Evolutionary conservation across 352 stramenopile species (phyloP).

Genomic region (Globisporangium acanthophoron): DNA sequence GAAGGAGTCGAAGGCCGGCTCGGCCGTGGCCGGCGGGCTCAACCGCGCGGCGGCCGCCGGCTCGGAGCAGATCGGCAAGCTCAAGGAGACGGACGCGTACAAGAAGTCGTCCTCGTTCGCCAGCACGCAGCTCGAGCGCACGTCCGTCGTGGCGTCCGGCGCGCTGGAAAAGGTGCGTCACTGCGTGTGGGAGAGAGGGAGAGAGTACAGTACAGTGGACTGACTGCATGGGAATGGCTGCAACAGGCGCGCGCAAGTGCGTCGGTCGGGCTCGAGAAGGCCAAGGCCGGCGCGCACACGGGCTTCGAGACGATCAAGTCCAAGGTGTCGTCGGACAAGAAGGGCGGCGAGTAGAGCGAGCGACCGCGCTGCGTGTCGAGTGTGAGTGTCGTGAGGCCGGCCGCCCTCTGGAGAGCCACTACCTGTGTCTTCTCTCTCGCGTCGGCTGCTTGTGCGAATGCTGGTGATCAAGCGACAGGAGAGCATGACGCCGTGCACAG

Average conservation of each 20-base stretch:
- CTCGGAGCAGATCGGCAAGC: constrained; percentile 72
- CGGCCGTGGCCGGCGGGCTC: constrained; percentile 55
- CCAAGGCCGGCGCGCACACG: constrained; percentile 64
- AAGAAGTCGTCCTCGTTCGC: constrained; percentile 73
- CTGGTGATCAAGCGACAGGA: no score
- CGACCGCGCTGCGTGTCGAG: background rate
- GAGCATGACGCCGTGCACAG: no score
- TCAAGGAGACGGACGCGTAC: constrained; percentile 82
- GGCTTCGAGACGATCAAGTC: constrained; percentile 76
- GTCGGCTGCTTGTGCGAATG: no score
- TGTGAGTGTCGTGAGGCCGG: background rate
- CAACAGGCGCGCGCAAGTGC: constrained; percentile 54
- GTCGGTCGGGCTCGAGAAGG: constrained; percentile 64
- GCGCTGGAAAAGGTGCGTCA: constrained; percentile 57
- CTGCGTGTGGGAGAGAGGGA: background rate
- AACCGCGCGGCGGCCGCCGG: constrained; percentile 53
- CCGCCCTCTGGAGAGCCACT: background rate
- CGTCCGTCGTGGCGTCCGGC: constrained; percentile 56
- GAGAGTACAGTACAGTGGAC: background rate
- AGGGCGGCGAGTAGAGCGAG: constrained; percentile 30
- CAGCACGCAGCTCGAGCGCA: constrained; percentile 52
- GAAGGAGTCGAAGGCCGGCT: constrained; percentile 73
- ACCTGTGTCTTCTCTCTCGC: background rate
- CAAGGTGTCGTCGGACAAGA: constrained; percentile 59
- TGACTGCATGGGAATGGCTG: background rate